Evolutionary conservation across 2,329 filamentous ascomycete species (phyloP), one percentile per base, ranked within the genome.

Genomic region (Stenocarpella maydis): DNA sequence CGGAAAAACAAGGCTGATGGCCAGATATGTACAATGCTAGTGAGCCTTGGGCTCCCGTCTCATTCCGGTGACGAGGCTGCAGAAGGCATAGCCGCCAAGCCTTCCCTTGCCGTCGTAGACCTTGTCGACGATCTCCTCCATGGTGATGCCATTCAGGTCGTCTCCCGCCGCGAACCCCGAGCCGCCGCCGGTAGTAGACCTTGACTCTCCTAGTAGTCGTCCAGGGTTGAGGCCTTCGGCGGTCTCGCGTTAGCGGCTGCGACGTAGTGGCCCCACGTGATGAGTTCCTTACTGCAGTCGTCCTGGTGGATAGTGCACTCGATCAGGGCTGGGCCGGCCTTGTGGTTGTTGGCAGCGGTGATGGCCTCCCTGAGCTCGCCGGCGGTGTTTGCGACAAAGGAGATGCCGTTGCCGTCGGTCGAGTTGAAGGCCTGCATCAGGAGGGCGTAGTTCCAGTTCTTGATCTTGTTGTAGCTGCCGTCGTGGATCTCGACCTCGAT

Each of bases 401-500:
- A 73, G 69, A 72, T 71, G 15, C 72, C 74, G 31, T 73, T 69
- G 39, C 74, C 74, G 49, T 75, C 73, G 47, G 66, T 71, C 47
- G 68, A 67, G 66, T 76, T 76, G 71, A 76, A 75, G 21, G 72
- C 74, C 66, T 73, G 43, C 49, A 75, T 72, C 26, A 76, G 66
- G 67, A 74, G 43, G 17, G 74, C 76, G 65, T 77, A 77, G 61
- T 77, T 71, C 76, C 76, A 77, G 69, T 77, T 77, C 72, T 77
- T 75, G 71, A 78, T 77, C 68, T 75, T 74, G 74, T 77, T 77
- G 73, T 78, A 78, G 41, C 67, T 64, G 2, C 75, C 76, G 58
- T 77, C 80, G 68, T 81, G 79, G 63, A 81, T 81, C 71, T 78
- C 76, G 12, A 79, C 74, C 71, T 81, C 80, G 71, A 80, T 79